Base-by-base conservation (phyloP, 768 basidiomycete species). In the Phylloporus sp. region DNA sequence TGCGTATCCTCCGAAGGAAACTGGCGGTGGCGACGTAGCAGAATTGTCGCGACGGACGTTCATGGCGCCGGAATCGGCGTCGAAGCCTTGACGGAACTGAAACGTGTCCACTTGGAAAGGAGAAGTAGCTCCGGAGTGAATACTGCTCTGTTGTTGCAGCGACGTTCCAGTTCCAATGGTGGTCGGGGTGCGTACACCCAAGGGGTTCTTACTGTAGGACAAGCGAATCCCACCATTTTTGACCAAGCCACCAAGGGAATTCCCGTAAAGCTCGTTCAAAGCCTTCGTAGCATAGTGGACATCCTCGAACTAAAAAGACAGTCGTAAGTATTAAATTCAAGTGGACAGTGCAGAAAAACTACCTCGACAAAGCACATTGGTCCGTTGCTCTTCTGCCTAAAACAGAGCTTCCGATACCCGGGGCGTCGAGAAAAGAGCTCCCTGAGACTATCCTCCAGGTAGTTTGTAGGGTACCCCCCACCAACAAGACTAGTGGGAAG, bases 361-460 rank as follows among this genome's bases (percentile, higher is more conserved):
- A 92, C 90, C 82, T 99, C 96, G 36, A 98, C 93, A 65, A 98
- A 98, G 67, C 96, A 98, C 94, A 98, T 98, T 8, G 95, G 95
- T 1, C 96, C 94, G 58, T 94, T 94, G 64, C 81, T 90, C 72
- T 99, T 99, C 61, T 95, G 92, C 43, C 94, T 77, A 73, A 93
- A 98, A 60, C 86, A 92, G 52, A 99, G 77, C 58, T 94, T 88
- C 48, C 90, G 85, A 69, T 84, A 99, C 3, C 96, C 96, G 4
- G 80, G 77, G 34, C 83, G 85, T 24, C 73, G 73, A 23, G 78
- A 75, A 66, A 99, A 99, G 38, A 96, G 70, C 31, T 83, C 81
- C 46, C 91, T 77, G 21, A 99, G 73, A 27, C 80, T 82, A 48
- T 94, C 90, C 67, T 99, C 94, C 3, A 99, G 77, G 58, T 84